Base-by-base conservation (phyloP, 83 land plant species). In the Picea abies region DNA sequence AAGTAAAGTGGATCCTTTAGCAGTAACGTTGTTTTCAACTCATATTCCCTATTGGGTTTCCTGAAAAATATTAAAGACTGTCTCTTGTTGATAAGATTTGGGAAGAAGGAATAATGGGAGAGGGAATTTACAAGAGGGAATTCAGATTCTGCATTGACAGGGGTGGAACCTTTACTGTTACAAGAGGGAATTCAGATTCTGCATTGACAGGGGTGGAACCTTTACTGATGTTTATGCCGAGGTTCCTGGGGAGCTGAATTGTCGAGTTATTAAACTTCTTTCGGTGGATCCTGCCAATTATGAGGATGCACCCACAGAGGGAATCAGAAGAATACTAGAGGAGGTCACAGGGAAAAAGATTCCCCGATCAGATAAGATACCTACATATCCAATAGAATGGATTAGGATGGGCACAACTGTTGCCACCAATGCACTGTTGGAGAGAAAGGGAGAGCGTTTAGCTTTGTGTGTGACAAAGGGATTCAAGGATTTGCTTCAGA, bases 181-280 rank as follows among this genome's bases (percentile, higher is more conserved):
- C 56, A 11, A 52, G 56, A 90, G 92, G 87, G 93, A 94, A 73
- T 94, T 98, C n/a, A n/a, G 93, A 83, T 98, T 98, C 86, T 98
- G 99, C 87, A 92, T 98, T 25, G 99, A 98, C 88, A 92, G 99
- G 82, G 99, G 99, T 20, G 99, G 99, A 52, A 98, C 99, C 6
- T 98, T 98, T 88, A 98, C 99, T 26, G 99, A 98, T 85, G 88
- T 98, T 32, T 98, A 96, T 85, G 99, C 99, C n/a, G 99, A 98
- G 86, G 89, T 96, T 10, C 99, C 99, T 0, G 98, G 93, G 8
- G 90, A 86, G 68, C 86, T 90, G 0, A 88, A 90, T 73, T 89
- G 87, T 47, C 83, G 86, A 23, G 94, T 90, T 11, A 79, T 98
- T 85, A 98, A 98, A 83, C 90, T 98, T 63, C 85, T 98, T 56